A percentile compares a stretch with the other conserved stretches of the same genome.
Evolutionary conservation across 768 basidiomycete genomes (phyloP).

Genomic region (Chiua virens): DNA sequence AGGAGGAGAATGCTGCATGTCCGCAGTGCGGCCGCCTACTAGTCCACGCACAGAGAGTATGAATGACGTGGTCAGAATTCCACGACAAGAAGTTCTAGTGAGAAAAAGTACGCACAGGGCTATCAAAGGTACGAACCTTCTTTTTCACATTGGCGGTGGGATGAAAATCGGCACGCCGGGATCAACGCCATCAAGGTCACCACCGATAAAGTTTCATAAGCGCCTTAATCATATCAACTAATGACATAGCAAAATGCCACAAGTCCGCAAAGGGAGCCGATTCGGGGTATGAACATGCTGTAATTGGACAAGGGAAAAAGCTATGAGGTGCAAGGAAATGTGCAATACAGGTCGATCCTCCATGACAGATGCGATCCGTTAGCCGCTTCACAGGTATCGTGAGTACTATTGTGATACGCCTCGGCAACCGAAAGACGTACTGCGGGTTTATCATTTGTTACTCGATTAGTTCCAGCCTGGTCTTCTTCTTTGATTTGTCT

Average conservation of each 20-base stretch:
- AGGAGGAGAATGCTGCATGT: conserved; percentile 10
- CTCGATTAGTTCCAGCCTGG: conserved; percentile 22
- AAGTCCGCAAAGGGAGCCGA: conserved; percentile 2
- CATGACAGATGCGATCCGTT: conserved; percentile 11
- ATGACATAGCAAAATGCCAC: conserved; percentile 21
- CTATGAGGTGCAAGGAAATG: conserved; percentile 6
- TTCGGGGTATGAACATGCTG: conserved; percentile 18
- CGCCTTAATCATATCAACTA: conserved; percentile 22
- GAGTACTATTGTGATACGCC: conserved; percentile 8
- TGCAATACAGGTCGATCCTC: conserved; percentile 21
- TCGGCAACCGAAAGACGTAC: conserved; percentile 23
- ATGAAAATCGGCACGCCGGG: conserved; percentile 20
- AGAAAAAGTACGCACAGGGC: conserved; percentile 18
- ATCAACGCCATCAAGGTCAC: conserved; percentile 29
- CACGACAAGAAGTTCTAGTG: conserved; percentile 19
- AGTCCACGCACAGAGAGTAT: conserved; percentile 6
- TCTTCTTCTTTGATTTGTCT: conserved; percentile 25
- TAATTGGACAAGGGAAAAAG: conserved; percentile 20
- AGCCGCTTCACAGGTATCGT: conserved; percentile 15
- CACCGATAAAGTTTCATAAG: conserved; percentile 31
- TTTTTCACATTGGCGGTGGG: conserved; percentile 19
- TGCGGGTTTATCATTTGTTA: conserved; percentile 16
- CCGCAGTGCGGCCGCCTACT: conserved; percentile 28
- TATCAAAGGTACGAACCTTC: conserved; percentile 26
- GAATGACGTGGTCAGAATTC: conserved; percentile 21